These are phyloP conservation scores for Copromyces sp. DNA, from an alignment of 495 filamentous ascomycete species.

Conservation along the genomic window DNA sequence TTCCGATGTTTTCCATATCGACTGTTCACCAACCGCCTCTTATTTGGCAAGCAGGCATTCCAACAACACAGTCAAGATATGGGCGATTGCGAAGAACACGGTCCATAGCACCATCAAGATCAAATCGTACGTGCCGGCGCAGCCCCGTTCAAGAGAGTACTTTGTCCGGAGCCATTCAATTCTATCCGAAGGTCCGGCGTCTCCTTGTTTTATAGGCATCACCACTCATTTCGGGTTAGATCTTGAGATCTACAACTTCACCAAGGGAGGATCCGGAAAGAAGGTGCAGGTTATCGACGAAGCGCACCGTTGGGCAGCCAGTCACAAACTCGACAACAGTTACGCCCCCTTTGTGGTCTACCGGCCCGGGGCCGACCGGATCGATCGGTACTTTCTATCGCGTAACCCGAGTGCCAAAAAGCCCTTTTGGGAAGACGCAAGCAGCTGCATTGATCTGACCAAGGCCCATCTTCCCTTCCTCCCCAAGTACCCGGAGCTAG, in stretches of 20 bases:
- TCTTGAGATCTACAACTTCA: constrained; percentile 22
- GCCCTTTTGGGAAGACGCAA: constrained; percentile 18
- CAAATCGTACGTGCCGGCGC: constrained; percentile 18
- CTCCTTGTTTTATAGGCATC: constrained; percentile 12
- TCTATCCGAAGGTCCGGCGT: constrained; percentile 14
- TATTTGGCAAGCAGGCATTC: constrained; percentile 16
- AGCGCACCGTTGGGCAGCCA: constrained; percentile 20
- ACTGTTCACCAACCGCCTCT: constrained; percentile 8
- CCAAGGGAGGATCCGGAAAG: constrained; percentile 13
- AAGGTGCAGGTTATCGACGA: constrained; percentile 23
- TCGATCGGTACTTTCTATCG: constrained; percentile 19
- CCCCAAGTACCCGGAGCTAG: constrained; percentile 22
- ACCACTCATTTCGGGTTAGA: constrained; percentile 21
- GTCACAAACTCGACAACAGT: constrained; percentile 10
- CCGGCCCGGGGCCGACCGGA: constrained; percentile 17
- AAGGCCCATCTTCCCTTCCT: constrained; percentile 17
- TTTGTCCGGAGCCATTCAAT: constrained; percentile 22
- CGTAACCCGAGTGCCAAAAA: constrained; percentile 13
- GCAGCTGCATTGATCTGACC: constrained; percentile 15
- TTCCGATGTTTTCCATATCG: constrained; percentile 17
- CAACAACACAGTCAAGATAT: constrained; percentile 19
- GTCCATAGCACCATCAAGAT: constrained; percentile 18
- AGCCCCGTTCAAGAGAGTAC: constrained; percentile 21
- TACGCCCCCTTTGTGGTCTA: constrained; percentile 19
- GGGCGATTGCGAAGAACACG: constrained; percentile 14